Evolutionary conservation across 2,329 filamentous ascomycete species (phyloP), one percentile per base, ranked within the genome.

Genomic region (Colletotrichum sp.): DNA sequence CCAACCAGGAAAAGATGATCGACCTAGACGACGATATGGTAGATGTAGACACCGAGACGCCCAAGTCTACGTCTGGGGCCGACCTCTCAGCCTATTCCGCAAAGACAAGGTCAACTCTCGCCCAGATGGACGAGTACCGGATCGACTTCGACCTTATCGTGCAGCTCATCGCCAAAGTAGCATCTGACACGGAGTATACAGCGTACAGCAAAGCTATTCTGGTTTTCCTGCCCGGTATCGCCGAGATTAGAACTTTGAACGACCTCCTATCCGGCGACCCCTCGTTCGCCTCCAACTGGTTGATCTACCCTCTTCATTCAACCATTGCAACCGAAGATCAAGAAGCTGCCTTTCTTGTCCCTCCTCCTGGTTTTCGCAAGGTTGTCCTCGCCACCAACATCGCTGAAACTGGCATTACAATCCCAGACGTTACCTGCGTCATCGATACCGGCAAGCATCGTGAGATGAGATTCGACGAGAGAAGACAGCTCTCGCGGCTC

Each of bases 381-480:
- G 97, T 99, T 78, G 96, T 99, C 3, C 90, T 99, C 71, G 96
- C 97, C 3, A 99, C 97, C 16, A 99, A 99, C 82, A 99, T 99
- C 83, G 97, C 97, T 6, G 97, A 99, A 84, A 99, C 97, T 1
- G 97, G 97, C 87, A 98, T 99, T 82, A 99, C 97, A 0, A 99
- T 99, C 78, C 97, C 97, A 2, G 97, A 99, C 82, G 95, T 99
- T 34, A 99, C 97, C 1, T 98, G 96, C 80, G 97, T 99, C 61
- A 94, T 99, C 74, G 97, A 99, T 83, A 96, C 96, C 1, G 97
- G 97, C 72, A 99, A 98, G 84, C 96, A 99, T 84, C 96, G 98
- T 79, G 96, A 98, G 84, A 98, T 98, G 96, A 90, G 96, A 32
- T 99, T 98, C 80, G 96, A 99, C 81, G 97, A 99, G 86, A 92